Evolutionary conservation across 2,329 filamentous ascomycete species (phyloP).

Genomic region (Cercospora citrullina): DNA sequence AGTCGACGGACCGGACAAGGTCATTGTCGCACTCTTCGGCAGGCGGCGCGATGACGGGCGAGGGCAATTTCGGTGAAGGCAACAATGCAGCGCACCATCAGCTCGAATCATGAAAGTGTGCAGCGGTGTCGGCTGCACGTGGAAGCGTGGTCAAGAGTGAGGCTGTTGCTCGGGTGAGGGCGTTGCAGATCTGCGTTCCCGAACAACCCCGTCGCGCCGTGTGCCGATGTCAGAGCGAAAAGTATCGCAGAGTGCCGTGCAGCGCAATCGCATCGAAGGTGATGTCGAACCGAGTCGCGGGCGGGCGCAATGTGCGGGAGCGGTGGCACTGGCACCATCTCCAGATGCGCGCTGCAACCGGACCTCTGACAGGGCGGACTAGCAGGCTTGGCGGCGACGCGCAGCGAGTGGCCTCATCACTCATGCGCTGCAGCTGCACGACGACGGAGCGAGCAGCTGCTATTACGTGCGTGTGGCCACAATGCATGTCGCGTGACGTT

Average conservation of each 20-base stretch:
- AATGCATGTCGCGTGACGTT: not conserved
- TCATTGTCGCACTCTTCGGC: not conserved
- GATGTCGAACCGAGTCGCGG: not conserved
- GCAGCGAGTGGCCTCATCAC: not conserved
- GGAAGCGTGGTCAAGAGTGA: not conserved
- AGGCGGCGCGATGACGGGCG: not conserved
- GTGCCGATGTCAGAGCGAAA: not conserved
- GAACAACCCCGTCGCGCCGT: not conserved
- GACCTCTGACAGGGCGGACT: not conserved
- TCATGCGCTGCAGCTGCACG: not conserved
- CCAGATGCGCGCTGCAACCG: not conserved
- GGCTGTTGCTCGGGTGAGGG: not conserved
- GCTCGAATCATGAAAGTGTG: not conserved
- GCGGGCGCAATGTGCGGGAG: not conserved
- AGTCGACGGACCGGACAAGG: not conserved
- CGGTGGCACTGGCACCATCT: not conserved
- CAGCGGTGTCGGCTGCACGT: not conserved
- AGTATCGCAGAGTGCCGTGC: not conserved
- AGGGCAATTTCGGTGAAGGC: not conserved
- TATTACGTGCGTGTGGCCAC: not conserved
- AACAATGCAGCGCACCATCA: not conserved
- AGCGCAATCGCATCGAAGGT: not conserved
- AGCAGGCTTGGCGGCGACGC: not conserved
- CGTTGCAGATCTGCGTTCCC: not conserved
- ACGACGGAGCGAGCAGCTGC: not conserved